Base-by-base conservation (phyloP, 805 yeast species). In the Teunomyces aglyptinius region DNA sequence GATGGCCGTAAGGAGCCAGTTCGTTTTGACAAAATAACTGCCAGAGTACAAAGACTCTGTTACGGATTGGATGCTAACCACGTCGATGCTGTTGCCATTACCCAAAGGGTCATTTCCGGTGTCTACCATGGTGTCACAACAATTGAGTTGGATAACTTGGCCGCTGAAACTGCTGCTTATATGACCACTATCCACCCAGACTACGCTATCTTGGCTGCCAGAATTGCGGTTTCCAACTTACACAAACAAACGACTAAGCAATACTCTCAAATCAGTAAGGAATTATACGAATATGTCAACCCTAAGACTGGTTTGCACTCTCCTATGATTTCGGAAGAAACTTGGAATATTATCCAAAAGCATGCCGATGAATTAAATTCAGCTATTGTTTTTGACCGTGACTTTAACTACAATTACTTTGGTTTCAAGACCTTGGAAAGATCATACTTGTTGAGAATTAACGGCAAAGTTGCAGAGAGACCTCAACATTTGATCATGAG, bases 171-270 rank as follows among this genome's bases (percentile, higher is more conserved):
- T 31, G 96, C 97, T 48, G 98, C 98, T 36, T 87, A 86, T 63
- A 89, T 94, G 97, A 90, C 97, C 49, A 92, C 98, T 10, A 81
- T 88, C 52, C 98, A 92, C 67, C 98, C 98, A n/a, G 98, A 94
- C 71, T 91, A 92, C 60, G 97, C 97, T 22, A 82, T 84, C 36
- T 77, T 90, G 58, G 97, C 97, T 45, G 97, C 98, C 29, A 84
- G 99, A 73, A 86, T 92, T 50, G 97, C 98, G 16, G 85, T 94
- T 46, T 88, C 97, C 35, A 89, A 89, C 67, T 77, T 94, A 63
- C 97, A 92, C 75, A 91, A 91, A 71, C 96, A 90, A 71, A 91
- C 97, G 44, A 86, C 89, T 50, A 86, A 87, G 68, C 86, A 78
- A 60, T 92, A 87, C 59, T 85, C 95, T 33, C 83, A 82, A 57